Evolutionary conservation across 768 basidiomycete genomes (phyloP).

Genomic region (Podaxis sp.): DNA sequence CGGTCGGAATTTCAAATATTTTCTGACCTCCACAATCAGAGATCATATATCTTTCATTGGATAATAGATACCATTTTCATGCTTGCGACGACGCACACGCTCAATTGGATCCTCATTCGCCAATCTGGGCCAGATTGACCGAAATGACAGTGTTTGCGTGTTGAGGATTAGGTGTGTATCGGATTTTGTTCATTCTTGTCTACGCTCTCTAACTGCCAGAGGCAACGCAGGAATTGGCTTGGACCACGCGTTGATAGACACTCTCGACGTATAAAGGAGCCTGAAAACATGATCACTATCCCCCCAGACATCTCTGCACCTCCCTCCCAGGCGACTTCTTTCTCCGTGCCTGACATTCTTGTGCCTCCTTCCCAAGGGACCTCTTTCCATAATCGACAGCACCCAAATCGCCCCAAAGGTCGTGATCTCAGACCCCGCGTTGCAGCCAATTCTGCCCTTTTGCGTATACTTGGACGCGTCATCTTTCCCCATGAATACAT

Average conservation of each 20-base stretch:
- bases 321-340: conserved; percentile 2
- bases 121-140: neutral
- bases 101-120: conserved; percentile 3
- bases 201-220: conserved; percentile 1
- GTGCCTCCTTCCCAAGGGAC: neutral
- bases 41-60: conserved; percentile 1
- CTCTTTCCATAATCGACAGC: neutral
- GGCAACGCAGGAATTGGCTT: neutral
- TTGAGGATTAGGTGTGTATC: conserved; percentile 3
- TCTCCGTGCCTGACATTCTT: neutral
- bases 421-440: neutral
- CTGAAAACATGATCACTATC: neutral
- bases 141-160: neutral
- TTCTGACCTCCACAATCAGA: conserved; percentile 4
- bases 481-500: neutral
- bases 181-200: conserved; percentile 4
- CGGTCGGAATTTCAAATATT: neutral
- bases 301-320: neutral
- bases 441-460: neutral
- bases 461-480: neutral
- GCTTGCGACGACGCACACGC: neutral
- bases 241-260: conserved; percentile 1
- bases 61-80: neutral
- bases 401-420: neutral
- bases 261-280: neutral